Evolutionary conservation across 2,329 filamentous ascomycete species (phyloP).

Genomic region (Penicillium sp.): DNA sequence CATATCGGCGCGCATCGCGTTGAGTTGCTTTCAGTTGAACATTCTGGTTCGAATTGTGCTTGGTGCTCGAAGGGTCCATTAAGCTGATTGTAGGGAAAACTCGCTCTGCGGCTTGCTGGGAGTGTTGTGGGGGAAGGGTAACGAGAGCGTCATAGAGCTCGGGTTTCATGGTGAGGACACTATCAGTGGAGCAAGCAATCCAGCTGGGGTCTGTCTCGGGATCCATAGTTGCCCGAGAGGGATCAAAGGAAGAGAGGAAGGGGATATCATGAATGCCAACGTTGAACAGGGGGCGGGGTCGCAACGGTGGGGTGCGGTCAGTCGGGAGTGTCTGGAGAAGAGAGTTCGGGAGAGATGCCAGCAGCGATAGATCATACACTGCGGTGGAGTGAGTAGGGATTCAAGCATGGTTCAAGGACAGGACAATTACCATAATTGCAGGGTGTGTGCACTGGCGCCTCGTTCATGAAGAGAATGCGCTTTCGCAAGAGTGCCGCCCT

Average conservation of each 20-base stretch:
- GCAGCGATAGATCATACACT: conserved; percentile 94
- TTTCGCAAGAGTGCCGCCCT: conserved; percentile 83
- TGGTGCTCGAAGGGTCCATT: conserved; percentile 57
- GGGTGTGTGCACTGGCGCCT: conserved; percentile 78
- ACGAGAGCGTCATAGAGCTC: conserved; percentile 88
- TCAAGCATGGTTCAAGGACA: neutral
- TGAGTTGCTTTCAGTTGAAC: conserved; percentile 75
- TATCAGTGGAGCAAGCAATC: conserved; percentile 95
- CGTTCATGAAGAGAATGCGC: conserved; percentile 81
- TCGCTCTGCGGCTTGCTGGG: conserved; percentile 59
- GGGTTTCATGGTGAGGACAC: conserved; percentile 82
- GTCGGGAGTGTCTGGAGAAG: conserved; percentile 68
- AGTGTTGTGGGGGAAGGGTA: conserved; percentile 68
- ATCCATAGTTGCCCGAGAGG: conserved; percentile 37
- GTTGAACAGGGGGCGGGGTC: conserved; percentile 83
- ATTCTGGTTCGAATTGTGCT: conserved; percentile 33
- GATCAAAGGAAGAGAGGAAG: conserved; percentile 67
- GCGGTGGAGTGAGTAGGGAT: neutral
- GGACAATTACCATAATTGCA: conserved; percentile 77
- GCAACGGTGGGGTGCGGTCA: conserved; percentile 58
- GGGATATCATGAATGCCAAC: conserved; percentile 92
- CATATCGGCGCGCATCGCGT: conserved; percentile 80
- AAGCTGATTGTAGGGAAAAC: conserved; percentile 76
- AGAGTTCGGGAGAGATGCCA: conserved; percentile 81
- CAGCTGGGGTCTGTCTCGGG: conserved; percentile 61